These are phyloP conservation scores for Aspergillus quadrilineatus DNA, from an alignment of 2,329 filamentous ascomycete species.

Conservation along the genomic window DNA sequence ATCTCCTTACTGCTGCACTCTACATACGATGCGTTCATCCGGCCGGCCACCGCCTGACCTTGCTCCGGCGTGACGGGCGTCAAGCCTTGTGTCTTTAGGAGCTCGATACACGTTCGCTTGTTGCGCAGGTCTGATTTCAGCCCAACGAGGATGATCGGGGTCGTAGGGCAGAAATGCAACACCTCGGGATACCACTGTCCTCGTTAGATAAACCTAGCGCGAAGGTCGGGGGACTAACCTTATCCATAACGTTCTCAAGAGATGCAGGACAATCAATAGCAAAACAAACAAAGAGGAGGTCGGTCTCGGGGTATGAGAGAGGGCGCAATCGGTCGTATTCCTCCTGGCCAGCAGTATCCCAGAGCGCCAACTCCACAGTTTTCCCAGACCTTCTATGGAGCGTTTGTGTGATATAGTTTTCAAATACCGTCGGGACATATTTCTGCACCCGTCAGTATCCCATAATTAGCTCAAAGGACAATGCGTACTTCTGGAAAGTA, in stretches of 20 bases:
- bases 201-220: constrained; percentile 11
- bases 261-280: constrained; percentile 98
- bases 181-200: constrained; percentile 96
- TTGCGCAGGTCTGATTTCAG: constrained; percentile 94
- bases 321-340: constrained; percentile 96
- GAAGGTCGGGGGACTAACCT: constrained; percentile 60
- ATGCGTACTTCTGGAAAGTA: constrained; percentile 91
- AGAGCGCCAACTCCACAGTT: constrained; percentile 92
- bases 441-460: constrained; percentile 59
- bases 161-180: constrained; percentile 97
- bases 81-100: constrained; percentile 95
- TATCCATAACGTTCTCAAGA: constrained; percentile 97
- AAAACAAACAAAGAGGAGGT: constrained; percentile 97
- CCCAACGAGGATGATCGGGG: constrained; percentile 89
- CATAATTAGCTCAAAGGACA: background rate
- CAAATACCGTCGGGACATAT: constrained; percentile 99
- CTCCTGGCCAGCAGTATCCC: constrained; percentile 98
- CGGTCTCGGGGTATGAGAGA: constrained; percentile 95
- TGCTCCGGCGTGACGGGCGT: constrained; percentile 93
- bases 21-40: constrained; percentile 95
- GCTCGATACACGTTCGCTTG: constrained; percentile 96
- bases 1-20: constrained; percentile 99
- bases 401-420: constrained; percentile 99
- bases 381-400: constrained; percentile 84
- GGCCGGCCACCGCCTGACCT: constrained; percentile 79